Conservation (phyloP, 192 early-diverging fungal genomes). For the Mortierella alpina region DNA sequence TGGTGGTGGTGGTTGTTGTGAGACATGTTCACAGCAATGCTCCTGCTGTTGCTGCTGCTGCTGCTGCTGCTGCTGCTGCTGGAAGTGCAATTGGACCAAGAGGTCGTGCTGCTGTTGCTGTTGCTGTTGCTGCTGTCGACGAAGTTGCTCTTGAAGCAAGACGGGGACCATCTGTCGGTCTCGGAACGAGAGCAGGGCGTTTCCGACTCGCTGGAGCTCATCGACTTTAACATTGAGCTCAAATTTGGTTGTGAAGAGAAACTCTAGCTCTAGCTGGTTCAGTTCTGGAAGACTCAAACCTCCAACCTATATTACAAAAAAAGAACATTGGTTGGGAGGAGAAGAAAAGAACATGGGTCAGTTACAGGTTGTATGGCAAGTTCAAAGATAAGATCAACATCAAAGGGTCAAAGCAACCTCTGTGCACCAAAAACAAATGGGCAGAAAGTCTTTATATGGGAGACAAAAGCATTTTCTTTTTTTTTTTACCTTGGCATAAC, state of each 20-base stretch:
- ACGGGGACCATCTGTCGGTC: slow-evolving; percentile 12
- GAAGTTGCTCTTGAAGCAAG: neutral
- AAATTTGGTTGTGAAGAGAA: slow-evolving; percentile 77
- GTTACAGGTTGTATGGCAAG: neutral
- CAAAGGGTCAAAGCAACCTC: no score
- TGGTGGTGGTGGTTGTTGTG: slow-evolving; percentile 13
- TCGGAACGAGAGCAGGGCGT: slow-evolving; percentile 29
- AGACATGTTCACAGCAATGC: slow-evolving; percentile 8
- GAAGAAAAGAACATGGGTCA: neutral
- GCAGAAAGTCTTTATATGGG: neutral
- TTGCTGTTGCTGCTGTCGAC: neutral
- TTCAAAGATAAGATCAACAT: neutral
- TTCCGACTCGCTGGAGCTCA: slow-evolving; percentile 64
- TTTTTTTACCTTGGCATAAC: slow-evolving; percentile 73
- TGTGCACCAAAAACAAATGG: slow-evolving; percentile 1
- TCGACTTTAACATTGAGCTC: slow-evolving; percentile 72
- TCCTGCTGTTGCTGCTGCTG: slow-evolving; percentile 31
- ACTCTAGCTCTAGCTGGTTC: slow-evolving; percentile 81
- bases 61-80: slow-evolving; percentile 17
- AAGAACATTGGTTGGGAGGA: neutral
- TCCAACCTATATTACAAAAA: slow-evolving; percentile 64
- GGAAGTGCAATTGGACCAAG: slow-evolving; percentile 2
- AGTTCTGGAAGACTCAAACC: slow-evolving; percentile 75
- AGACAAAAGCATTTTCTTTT: neutral
- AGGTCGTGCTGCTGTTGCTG: neutral